Evolutionary conservation across 2,329 filamentous ascomycete genomes (phyloP).

Genomic region (Aquanectria penicillioides): DNA sequence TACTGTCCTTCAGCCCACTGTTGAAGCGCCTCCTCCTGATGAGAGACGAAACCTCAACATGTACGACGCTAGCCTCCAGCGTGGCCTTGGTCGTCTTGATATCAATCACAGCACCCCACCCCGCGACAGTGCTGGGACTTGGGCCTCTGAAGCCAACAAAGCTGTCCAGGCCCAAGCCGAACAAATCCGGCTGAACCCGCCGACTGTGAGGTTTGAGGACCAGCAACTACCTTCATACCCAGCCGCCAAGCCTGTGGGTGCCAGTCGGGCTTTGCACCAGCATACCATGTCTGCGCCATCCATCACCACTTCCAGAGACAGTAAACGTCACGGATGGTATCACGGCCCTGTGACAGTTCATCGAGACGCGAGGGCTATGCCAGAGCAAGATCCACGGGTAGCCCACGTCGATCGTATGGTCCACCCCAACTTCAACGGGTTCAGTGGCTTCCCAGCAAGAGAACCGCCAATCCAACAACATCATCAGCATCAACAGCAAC

Average conservation of each 20-base stretch:
- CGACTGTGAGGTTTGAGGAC: constrained; percentile 65
- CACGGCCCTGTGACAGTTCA: constrained; percentile 60
- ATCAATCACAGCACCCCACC: constrained; percentile 65
- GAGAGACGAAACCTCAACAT: constrained; percentile 63
- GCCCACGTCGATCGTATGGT: constrained; percentile 66
- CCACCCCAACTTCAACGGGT: constrained; percentile 65
- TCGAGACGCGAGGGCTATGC: constrained; percentile 47
- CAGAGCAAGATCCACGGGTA: constrained; percentile 45
- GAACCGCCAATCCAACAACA: constrained; percentile 43
- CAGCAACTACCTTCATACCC: constrained; percentile 53
- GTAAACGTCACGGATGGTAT: constrained; percentile 79
- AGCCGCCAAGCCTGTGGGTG: constrained; percentile 41
- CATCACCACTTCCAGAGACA: constrained; percentile 65
- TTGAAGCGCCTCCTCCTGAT: constrained; percentile 52
- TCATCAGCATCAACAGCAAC: constrained; percentile 39
- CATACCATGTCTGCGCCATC: constrained; percentile 70
- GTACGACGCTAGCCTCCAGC: constrained; percentile 74
- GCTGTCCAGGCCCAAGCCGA: constrained; percentile 66
- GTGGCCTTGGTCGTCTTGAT: constrained; percentile 73
- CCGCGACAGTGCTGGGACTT: constrained; percentile 62
- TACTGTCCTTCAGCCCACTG: constrained; percentile 39
- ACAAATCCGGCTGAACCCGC: constrained; percentile 56
- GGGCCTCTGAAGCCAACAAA: constrained; percentile 66
- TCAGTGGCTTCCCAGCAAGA: constrained; percentile 59
- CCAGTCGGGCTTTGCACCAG: constrained; percentile 56